These are phyloP conservation scores for Solanum lignicaule DNA, from an alignment of 257 asterid genomes.

Conservation along the genomic window DNA sequence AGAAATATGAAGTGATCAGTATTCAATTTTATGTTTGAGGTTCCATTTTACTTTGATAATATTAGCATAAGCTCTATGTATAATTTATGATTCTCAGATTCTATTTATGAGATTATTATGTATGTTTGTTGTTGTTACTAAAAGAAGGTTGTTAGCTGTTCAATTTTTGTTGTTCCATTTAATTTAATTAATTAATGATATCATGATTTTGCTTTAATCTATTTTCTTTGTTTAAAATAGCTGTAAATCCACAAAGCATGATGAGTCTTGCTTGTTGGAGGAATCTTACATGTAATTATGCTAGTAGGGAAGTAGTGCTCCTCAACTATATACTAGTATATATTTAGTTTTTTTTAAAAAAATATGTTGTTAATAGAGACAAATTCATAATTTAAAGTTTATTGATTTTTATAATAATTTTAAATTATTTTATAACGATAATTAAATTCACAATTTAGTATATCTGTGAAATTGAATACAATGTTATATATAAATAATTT, in stretches of 20 bases:
- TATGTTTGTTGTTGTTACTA: neutral
- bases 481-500: too few relatives aligned
- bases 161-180: neutral
- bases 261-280: neutral
- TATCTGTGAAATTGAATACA: too few relatives aligned
- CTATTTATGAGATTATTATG: too few relatives aligned
- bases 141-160: neutral
- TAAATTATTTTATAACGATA: too few relatives aligned
- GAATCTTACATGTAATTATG: neutral
- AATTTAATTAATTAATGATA: neutral
- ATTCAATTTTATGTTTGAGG: neutral
- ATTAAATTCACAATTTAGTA: too few relatives aligned
- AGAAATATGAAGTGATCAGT: neutral
- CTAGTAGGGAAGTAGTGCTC: neutral
- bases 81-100: too few relatives aligned
- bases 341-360: neutral
- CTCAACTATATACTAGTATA: neutral
- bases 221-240: neutral
- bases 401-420: too few relatives aligned
- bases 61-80: too few relatives aligned
- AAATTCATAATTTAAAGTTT: too few relatives aligned
- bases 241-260: neutral
- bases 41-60: neutral
- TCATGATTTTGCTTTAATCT: neutral
- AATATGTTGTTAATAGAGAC: neutral